A percentile compares a stretch with the other conserved stretches of the same genome.
Conservation (phyloP, 1,284 basidiomycete genomes). For the Amylostereum areolatum region DNA sequence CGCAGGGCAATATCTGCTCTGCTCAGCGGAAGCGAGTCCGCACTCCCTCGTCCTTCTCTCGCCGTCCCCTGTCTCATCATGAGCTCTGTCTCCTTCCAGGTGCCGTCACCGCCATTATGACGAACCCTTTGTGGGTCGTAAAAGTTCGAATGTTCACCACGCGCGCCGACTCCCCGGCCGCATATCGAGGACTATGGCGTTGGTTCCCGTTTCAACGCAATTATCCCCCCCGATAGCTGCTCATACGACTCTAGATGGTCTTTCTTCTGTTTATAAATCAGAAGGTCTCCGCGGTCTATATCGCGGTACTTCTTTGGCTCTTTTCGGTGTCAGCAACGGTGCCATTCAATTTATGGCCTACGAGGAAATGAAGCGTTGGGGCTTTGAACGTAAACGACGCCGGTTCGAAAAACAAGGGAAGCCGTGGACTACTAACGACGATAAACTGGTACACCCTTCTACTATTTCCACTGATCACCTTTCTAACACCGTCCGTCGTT, state of each 20-base stretch:
- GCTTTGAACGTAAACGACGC: constrained; percentile 70
- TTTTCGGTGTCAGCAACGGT: constrained; percentile 93
- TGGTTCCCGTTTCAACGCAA: constrained; percentile 22
- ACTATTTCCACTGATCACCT: background rate
- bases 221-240: background rate
- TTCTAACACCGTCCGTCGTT: background rate
- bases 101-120: constrained; percentile 89
- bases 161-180: constrained; percentile 49
- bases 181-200: constrained; percentile 82
- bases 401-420: constrained; percentile 53
- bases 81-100: constrained; percentile 38
- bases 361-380: constrained; percentile 92
- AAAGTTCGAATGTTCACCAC: constrained; percentile 98
- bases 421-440: constrained; percentile 64
- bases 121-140: constrained; percentile 98
- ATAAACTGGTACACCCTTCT: constrained; percentile 68
- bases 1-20: constrained; percentile 80
- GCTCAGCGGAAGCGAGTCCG: constrained; percentile 93
- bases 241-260: constrained; percentile 55
- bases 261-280: constrained; percentile 58
- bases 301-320: constrained; percentile 82
- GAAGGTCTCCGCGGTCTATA: constrained; percentile 85
- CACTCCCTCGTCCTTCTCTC: constrained; percentile 19
- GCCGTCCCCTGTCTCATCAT: constrained; percentile 8
- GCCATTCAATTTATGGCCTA: constrained; percentile 96